Percentiles rank a stretch among this genome's conserved stretches.
phyloP scores from a whole-genome alignment of 768 basidiomycete species.

The Agaricus blazei region DNA sequence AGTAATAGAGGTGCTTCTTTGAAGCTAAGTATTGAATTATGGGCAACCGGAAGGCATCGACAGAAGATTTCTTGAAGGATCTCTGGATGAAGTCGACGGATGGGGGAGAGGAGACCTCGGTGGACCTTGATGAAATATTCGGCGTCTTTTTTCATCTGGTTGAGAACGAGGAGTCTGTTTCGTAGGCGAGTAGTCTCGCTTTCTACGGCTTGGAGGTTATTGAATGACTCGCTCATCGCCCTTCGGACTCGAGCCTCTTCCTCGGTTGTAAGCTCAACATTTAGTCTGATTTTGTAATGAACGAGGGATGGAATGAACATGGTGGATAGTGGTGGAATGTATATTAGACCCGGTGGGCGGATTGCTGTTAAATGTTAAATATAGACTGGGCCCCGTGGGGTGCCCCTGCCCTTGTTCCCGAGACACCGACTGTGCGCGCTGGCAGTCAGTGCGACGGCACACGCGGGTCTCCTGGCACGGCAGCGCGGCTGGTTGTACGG shows the following conservation, averaged over 20 bases:
- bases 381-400: too few species aligned
- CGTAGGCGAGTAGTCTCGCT: background rate
- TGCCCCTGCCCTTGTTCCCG: too few species aligned
- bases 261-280: background rate
- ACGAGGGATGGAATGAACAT: too few species aligned
- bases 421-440: too few species aligned
- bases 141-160: background rate
- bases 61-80: slow-evolving; percentile 10
- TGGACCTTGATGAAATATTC: background rate
- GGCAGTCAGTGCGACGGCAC: too few species aligned
- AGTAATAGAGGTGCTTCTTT: slow-evolving; percentile 11
- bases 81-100: slow-evolving; percentile 8
- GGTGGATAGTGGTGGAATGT: too few species aligned
- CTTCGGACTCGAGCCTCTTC: too few species aligned
- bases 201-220: background rate
- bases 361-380: too few species aligned
- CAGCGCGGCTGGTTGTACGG: too few species aligned
- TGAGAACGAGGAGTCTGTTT: background rate
- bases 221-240: background rate
- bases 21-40: slow-evolving; percentile 9
- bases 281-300: too few species aligned
- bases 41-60: slow-evolving; percentile 7
- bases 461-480: too few species aligned
- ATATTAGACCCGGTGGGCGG: too few species aligned
- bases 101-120: slow-evolving; percentile 1